phyloP scores from a whole-genome alignment of 1,284 basidiomycete species.

The Pascua guehoae region DNA sequence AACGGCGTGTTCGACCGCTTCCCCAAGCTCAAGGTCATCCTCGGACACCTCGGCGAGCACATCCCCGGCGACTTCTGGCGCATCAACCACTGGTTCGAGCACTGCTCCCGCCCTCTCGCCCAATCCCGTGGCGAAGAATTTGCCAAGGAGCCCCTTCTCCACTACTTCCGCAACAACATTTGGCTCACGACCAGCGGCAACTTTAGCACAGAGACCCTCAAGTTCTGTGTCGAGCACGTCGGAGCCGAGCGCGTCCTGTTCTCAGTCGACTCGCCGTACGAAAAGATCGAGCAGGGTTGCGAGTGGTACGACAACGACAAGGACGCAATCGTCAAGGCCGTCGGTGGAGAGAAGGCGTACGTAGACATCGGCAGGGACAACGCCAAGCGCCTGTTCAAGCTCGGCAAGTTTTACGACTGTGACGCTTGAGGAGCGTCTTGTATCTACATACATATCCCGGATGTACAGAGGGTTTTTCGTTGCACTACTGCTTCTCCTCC shows the following conservation, averaged over 20 bases:
- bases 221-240: conserved; percentile 34
- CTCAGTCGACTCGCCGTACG: conserved; percentile 45
- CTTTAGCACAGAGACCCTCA: conserved; percentile 17
- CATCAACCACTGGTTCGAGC: conserved; percentile 45
- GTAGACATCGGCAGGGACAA: conserved; percentile 21
- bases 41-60: conserved; percentile 46
- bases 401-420: conserved; percentile 19
- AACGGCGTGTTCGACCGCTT: conserved; percentile 46
- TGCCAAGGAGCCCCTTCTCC: conserved; percentile 25
- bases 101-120: conserved; percentile 22
- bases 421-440: conserved; percentile 4
- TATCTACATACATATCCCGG: background rate
- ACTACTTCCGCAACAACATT: conserved; percentile 24
- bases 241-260: conserved; percentile 43
- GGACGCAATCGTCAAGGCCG: conserved; percentile 12
- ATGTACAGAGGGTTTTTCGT: no score
- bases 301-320: conserved; percentile 32
- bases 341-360: conserved; percentile 18
- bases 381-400: conserved; percentile 24
- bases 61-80: conserved; percentile 43
- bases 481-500: background rate
- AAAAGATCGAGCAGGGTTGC: conserved; percentile 40
- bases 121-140: conserved; percentile 25
- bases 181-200: conserved; percentile 23
- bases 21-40: conserved; percentile 46